phyloP scores from a whole-genome alignment of 2,329 filamentous ascomycete species.

The Colletotrichum sp. region DNA sequence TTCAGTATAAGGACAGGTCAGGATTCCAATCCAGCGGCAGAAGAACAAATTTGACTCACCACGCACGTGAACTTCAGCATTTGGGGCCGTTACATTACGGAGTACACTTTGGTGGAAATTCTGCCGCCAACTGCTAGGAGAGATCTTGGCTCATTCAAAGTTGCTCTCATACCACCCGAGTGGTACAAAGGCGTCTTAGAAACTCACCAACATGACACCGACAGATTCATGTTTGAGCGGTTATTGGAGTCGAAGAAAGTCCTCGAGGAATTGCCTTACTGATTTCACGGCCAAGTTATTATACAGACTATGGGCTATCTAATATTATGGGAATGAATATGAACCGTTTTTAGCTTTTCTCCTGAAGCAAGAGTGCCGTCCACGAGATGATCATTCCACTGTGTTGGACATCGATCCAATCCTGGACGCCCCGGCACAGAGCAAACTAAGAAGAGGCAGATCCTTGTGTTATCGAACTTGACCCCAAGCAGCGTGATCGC shows the following conservation, averaged over 20 bases:
- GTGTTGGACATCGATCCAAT: not conserved
- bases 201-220: not conserved
- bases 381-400: not conserved
- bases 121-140: not conserved
- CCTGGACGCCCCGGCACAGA: not conserved
- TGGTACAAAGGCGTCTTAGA: not conserved
- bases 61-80: not conserved
- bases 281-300: not conserved
- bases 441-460: not conserved
- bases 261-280: not conserved
- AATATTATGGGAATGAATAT: not conserved
- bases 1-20: not conserved
- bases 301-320: not conserved
- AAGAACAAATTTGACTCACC: not conserved
- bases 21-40: not conserved
- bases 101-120: not conserved
- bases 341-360: not conserved
- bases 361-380: not conserved
- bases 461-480: not conserved
- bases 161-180: not conserved
- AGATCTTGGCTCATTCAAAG: not conserved
- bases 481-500: not conserved
- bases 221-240: not conserved
- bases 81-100: not conserved
- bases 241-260: not conserved